Conservation (phyloP, 2,329 filamentous ascomycete genomes). For the Hypoxylon sp. region DNA sequence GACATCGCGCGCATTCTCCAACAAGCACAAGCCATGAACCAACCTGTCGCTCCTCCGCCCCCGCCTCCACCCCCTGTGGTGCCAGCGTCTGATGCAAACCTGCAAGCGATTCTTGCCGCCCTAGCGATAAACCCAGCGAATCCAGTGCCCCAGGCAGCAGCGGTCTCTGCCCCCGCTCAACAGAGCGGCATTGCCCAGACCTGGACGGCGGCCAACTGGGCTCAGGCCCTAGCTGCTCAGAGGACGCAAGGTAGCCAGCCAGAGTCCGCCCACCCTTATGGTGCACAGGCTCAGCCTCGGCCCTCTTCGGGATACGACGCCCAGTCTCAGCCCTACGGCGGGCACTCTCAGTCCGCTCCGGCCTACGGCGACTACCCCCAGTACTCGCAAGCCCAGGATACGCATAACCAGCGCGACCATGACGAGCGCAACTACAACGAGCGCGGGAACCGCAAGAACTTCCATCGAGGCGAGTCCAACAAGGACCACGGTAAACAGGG, state of each 20-base stretch:
- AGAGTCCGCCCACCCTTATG: constrained; percentile 6
- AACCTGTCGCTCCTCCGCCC: constrained; percentile 35
- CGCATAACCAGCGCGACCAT: constrained; percentile 40
- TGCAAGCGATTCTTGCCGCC: not conserved
- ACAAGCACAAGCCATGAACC: constrained; percentile 44
- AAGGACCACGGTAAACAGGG: constrained; percentile 53
- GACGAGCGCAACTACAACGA: constrained; percentile 52
- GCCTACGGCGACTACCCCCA: constrained; percentile 36
- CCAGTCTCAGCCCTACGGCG: constrained; percentile 23
- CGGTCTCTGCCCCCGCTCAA: constrained; percentile 20
- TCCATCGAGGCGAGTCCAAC: constrained; percentile 53
- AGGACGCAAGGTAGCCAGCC: not conserved
- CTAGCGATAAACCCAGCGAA: not conserved
- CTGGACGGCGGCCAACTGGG: constrained; percentile 29
- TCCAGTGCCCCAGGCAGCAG: not conserved
- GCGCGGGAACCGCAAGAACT: constrained; percentile 52
- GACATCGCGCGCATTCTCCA: constrained; percentile 45
- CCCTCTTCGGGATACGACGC: no score
- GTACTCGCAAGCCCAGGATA: constrained; percentile 46
- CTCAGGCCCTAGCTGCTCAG: constrained; percentile 36
- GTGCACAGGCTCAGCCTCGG: constrained; percentile 20
- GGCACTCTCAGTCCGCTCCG: constrained; percentile 13
- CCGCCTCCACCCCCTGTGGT: constrained; percentile 23
- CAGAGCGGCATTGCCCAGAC: not conserved
- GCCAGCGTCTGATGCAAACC: constrained; percentile 8